These are phyloP conservation scores for Purpureocillium takamizusanense DNA, from an alignment of 2,329 filamentous ascomycete genomes.

Conservation along the genomic window DNA sequence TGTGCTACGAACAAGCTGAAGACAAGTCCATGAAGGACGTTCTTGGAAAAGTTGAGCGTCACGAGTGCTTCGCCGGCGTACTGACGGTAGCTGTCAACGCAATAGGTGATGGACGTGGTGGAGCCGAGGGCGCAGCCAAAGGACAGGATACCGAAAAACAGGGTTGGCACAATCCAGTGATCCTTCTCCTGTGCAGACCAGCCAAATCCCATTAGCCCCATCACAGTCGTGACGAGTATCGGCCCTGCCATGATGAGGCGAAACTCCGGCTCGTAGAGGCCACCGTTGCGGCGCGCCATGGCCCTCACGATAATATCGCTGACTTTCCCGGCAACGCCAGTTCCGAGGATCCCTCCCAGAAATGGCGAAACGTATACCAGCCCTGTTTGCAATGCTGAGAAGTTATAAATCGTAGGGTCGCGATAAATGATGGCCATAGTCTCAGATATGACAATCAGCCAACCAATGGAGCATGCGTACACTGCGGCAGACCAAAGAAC, in stretches of 20 bases:
- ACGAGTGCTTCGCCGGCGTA: constrained; percentile 93
- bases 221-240: constrained; percentile 65
- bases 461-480: constrained; percentile 83
- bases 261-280: constrained; percentile 91
- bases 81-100: constrained; percentile 84
- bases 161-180: constrained; percentile 81
- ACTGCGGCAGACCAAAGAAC: constrained; percentile 82
- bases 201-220: constrained; percentile 92
- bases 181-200: constrained; percentile 74
- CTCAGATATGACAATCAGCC: constrained; percentile 92
- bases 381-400: constrained; percentile 70
- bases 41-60: constrained; percentile 91
- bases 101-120: constrained; percentile 89
- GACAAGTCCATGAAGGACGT: constrained; percentile 81
- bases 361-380: constrained; percentile 88
- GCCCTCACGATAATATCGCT: constrained; percentile 76
- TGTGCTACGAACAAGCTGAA: constrained; percentile 82
- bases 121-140: constrained; percentile 88
- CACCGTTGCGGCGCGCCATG: constrained; percentile 81
- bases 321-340: constrained; percentile 78
- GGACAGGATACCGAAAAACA: constrained; percentile 87
- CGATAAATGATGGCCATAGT: constrained; percentile 75
- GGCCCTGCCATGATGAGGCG: constrained; percentile 80
- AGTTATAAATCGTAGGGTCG: constrained; percentile 62
- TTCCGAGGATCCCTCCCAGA: constrained; percentile 80